These are phyloP conservation scores for Fraxinus excelsior DNA, from an alignment of 257 asterid species.

Conservation along the genomic window DNA sequence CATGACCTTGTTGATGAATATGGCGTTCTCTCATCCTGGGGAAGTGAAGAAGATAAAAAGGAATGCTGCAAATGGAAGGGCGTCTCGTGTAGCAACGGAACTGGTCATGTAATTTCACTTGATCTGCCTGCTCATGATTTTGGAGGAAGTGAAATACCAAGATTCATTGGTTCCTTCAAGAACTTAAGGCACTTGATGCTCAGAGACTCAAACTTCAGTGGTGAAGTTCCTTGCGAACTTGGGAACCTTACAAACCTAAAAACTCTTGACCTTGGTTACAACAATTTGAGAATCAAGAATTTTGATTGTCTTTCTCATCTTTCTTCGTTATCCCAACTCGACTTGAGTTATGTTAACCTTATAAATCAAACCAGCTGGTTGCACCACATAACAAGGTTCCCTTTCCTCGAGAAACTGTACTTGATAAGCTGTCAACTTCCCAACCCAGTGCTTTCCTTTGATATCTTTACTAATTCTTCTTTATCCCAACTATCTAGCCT, in stretches of 20 bases:
- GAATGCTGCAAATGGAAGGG: conserved; percentile 32
- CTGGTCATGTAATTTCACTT: conserved; percentile 9
- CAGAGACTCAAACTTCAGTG: not conserved
- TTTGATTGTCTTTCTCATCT: conserved; percentile 22
- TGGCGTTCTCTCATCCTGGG: conserved; percentile 17
- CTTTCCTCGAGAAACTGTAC: too few relatives aligned
- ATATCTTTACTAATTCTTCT: conserved; percentile 10
- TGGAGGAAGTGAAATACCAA: not conserved
- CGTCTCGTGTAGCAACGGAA: too few relatives aligned
- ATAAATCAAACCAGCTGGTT: too few relatives aligned
- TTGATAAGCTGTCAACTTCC: not conserved
- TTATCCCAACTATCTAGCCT: conserved; percentile 12
- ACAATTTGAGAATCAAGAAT: not conserved
- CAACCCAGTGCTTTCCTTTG: not conserved
- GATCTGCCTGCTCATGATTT: not conserved
- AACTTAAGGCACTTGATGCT: not conserved
- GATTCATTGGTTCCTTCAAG: conserved; percentile 3
- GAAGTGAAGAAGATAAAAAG: not conserved
- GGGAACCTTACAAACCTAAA: conserved; percentile 23
- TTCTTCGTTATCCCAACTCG: not conserved
- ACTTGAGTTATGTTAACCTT: not conserved
- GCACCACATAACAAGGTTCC: too few relatives aligned
- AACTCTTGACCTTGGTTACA: not conserved
- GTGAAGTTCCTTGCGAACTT: conserved; percentile 5
- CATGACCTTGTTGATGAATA: conserved; percentile 12